Conservation (phyloP, 495 filamentous ascomycete species). For the Aspergillus steynii region DNA sequence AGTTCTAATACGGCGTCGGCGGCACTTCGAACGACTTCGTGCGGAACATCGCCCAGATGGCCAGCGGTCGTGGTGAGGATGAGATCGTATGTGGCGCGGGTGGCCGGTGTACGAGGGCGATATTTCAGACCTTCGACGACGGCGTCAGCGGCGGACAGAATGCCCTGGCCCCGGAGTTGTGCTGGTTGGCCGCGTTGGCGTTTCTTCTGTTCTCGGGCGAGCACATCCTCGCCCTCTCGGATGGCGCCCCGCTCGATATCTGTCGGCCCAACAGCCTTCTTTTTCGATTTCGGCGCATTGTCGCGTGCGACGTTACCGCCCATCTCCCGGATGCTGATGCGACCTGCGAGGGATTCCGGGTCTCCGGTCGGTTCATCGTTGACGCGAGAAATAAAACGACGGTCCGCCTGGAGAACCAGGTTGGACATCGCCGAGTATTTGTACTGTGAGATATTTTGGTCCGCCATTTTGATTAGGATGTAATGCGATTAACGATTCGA, state of each 20-base stretch:
- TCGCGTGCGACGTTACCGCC: conserved; percentile 80
- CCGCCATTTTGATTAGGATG: conserved; percentile 65
- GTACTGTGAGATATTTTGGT: conserved; percentile 95
- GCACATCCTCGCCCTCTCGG: conserved; percentile 81
- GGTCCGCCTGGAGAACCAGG: conserved; percentile 99
- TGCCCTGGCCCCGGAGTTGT: conserved; percentile 73
- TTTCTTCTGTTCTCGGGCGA: conserved; percentile 86
- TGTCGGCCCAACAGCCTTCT: conserved; percentile 60
- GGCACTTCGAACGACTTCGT: conserved; percentile 90
- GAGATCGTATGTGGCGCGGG: conserved; percentile 91
- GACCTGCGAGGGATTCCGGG: conserved; percentile 93
- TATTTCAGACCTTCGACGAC: conserved; percentile 85
- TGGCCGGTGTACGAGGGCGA: conserved; percentile 86
- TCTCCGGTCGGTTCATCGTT: conserved; percentile 96
- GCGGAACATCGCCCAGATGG: conserved; percentile 89
- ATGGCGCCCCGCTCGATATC: conserved; percentile 75
- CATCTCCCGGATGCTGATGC: conserved; percentile 93
- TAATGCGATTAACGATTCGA: conserved; percentile 18
- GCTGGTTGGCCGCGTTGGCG: conserved; percentile 72
- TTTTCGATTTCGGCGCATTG: conserved; percentile 74
- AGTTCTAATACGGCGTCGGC: conserved; percentile 89
- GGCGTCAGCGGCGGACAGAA: conserved; percentile 82
- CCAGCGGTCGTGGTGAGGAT: conserved; percentile 88
- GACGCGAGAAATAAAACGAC: conserved; percentile 87
- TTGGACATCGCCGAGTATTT: conserved; percentile 99